A percentile compares a stretch with the other conserved stretches of the same genome.
These are phyloP conservation scores for Vachellia collinsii DNA, from an alignment of 306 rosid genomes.

Conservation along the genomic window DNA sequence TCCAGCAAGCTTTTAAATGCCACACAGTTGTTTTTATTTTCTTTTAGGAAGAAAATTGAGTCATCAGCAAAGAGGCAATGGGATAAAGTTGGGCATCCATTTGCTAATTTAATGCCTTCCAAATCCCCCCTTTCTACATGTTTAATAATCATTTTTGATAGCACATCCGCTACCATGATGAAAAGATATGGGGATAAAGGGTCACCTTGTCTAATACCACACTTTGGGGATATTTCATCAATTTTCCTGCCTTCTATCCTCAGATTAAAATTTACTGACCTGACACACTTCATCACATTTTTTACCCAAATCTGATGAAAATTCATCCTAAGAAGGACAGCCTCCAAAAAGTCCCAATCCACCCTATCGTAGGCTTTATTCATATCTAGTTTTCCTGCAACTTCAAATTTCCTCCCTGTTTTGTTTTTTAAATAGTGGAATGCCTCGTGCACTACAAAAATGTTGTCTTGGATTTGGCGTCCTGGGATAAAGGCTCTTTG, in stretches of 20 bases:
- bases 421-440: not conserved
- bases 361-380: not conserved
- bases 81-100: not conserved
- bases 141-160: not conserved
- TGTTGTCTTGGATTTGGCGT: not conserved
- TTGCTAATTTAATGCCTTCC: not conserved
- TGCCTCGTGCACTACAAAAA: not conserved
- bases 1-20: not conserved
- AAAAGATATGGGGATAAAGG: not conserved
- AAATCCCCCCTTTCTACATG: not conserved
- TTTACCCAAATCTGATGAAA: not conserved
- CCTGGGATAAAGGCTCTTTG: not conserved
- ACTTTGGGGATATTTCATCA: not conserved
- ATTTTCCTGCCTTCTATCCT: not conserved
- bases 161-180: not conserved
- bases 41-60: not conserved
- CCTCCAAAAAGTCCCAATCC: not conserved
- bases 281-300: not conserved
- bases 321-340: not conserved
- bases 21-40: not conserved
- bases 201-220: not conserved
- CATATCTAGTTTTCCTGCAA: not conserved
- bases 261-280: not conserved
- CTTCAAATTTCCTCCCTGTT: fast-evolving
- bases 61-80: not conserved